Conservation (phyloP, 805 yeast genomes). For the Metschnikowia kunwiensis region DNA sequence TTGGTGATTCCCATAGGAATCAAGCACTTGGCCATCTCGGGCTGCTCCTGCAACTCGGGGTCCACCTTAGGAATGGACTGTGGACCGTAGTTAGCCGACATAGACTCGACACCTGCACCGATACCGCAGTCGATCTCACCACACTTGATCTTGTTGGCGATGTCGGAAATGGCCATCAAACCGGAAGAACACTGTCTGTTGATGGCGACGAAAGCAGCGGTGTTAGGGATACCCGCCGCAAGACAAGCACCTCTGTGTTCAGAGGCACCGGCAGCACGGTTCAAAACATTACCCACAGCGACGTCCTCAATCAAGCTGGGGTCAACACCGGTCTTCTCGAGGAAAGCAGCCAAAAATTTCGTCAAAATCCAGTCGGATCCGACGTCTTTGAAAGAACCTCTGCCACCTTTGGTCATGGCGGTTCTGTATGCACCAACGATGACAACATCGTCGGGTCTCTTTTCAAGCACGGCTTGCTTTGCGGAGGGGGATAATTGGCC, state of each 20-base stretch:
- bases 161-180: conserved; percentile 81
- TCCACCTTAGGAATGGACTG: conserved; percentile 56
- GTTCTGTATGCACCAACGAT: conserved; percentile 89
- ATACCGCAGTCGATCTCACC: conserved; percentile 92
- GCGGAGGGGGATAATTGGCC: conserved; percentile 43
- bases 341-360: conserved; percentile 59
- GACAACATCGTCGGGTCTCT: conserved; percentile 85
- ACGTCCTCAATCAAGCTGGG: conserved; percentile 69
- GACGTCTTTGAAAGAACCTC: conserved; percentile 80
- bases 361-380: conserved; percentile 75
- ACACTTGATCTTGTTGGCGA: conserved; percentile 79
- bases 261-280: conserved; percentile 90
- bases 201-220: conserved; percentile 74
- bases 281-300: conserved; percentile 86
- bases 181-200: conserved; percentile 97
- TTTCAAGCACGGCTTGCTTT: conserved; percentile 44
- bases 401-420: conserved; percentile 83
- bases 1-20: conserved; percentile 97
- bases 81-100: conserved; percentile 89
- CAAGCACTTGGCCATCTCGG: conserved; percentile 59
- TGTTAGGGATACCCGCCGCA: conserved; percentile 86
- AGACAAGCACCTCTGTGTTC: conserved; percentile 91
- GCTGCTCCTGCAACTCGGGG: conserved; percentile 31
- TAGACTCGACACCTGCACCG: conserved; percentile 91
- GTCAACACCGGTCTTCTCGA: conserved; percentile 52